phyloP scores from a whole-genome alignment of 2,329 filamentous ascomycete species.

The Arthroderma sp. region DNA sequence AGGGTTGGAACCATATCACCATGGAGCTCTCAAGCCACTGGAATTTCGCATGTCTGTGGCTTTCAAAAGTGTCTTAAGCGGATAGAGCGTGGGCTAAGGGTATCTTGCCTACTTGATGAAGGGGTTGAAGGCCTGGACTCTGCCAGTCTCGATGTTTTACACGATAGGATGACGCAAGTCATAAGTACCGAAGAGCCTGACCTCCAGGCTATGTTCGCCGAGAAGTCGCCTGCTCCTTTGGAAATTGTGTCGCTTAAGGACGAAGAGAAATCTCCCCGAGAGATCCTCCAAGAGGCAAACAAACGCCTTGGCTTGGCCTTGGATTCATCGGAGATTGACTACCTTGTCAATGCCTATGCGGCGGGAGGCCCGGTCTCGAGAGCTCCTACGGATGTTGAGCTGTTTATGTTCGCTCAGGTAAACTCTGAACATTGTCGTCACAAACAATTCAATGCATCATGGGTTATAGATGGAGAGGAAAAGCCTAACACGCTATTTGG shows the following conservation, averaged over 20 bases:
- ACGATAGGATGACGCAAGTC: slow-evolving; percentile 93
- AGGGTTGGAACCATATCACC: slow-evolving; percentile 75
- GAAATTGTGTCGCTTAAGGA: slow-evolving; percentile 64
- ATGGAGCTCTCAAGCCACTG: slow-evolving; percentile 95
- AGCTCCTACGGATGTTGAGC: slow-evolving; percentile 75
- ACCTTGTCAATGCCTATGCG: slow-evolving; percentile 75
- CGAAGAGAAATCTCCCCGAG: slow-evolving; percentile 51
- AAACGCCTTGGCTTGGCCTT: slow-evolving; percentile 71
- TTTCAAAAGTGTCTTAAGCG: slow-evolving; percentile 59
- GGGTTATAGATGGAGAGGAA: slow-evolving; percentile 78
- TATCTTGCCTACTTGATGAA: slow-evolving; percentile 52
- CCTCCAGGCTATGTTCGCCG: slow-evolving; percentile 65
- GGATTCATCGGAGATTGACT: slow-evolving; percentile 80
- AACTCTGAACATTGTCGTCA: slow-evolving; percentile 88
- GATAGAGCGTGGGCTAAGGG: slow-evolving; percentile 74
- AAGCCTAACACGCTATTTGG: slow-evolving; percentile 76
- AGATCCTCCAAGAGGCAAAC: slow-evolving; percentile 72
- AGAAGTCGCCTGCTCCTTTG: slow-evolving; percentile 52
- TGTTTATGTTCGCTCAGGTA: slow-evolving; percentile 99
- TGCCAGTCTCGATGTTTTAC: slow-evolving; percentile 54
- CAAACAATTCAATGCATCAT: slow-evolving; percentile 94
- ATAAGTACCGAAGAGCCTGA: slow-evolving; percentile 57
- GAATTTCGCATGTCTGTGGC: slow-evolving; percentile 84
- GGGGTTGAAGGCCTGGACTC: slow-evolving; percentile 44
- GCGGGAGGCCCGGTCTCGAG: slow-evolving; percentile 46